These are phyloP conservation scores for Metarhizium brunneum DNA, from an alignment of 2,329 filamentous ascomycete genomes.

Conservation along the genomic window DNA sequence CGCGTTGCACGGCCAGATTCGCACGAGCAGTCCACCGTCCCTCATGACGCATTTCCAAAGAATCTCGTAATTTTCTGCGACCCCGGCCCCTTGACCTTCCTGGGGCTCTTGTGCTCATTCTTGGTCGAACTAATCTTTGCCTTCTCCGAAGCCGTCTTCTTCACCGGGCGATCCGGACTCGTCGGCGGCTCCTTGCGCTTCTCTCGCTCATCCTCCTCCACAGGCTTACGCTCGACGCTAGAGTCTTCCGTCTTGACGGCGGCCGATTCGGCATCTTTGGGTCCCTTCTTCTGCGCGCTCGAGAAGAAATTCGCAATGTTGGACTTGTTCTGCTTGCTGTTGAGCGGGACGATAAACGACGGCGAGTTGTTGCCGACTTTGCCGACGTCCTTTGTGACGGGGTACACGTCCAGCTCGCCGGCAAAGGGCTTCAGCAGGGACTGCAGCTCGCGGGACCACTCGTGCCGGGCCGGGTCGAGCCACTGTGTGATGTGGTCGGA, in stretches of 20 bases:
- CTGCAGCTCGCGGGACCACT: constrained; percentile 76
- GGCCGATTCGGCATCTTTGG: not conserved
- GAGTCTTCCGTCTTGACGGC: not conserved
- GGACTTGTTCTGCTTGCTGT: constrained; percentile 79
- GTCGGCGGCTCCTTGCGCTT: constrained; percentile 18
- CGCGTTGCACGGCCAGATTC: too few species aligned
- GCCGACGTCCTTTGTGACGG: constrained; percentile 79
- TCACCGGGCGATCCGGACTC: constrained; percentile 12
- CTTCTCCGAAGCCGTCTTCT: constrained; percentile 15
- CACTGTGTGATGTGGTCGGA: constrained; percentile 62
- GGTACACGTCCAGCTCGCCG: constrained; percentile 75
- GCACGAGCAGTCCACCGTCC: not conserved
- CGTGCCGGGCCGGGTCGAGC: constrained; percentile 63
- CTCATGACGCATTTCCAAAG: constrained; percentile 52
- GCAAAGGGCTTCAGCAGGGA: constrained; percentile 67
- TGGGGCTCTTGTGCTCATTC: constrained; percentile 35
- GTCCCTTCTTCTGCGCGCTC: constrained; percentile 33
- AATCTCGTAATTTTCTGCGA: constrained; percentile 71
- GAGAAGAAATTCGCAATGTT: constrained; percentile 94
- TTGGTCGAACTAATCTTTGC: constrained; percentile 31
- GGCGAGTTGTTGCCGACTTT: constrained; percentile 91
- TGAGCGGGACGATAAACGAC: constrained; percentile 70
- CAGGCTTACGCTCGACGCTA: not conserved
- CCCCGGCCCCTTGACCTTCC: constrained; percentile 56
- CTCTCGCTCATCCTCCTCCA: not conserved